Base-by-base conservation (phyloP, 108 stramenopile species). In the Schizochytrium sp. region DNA sequence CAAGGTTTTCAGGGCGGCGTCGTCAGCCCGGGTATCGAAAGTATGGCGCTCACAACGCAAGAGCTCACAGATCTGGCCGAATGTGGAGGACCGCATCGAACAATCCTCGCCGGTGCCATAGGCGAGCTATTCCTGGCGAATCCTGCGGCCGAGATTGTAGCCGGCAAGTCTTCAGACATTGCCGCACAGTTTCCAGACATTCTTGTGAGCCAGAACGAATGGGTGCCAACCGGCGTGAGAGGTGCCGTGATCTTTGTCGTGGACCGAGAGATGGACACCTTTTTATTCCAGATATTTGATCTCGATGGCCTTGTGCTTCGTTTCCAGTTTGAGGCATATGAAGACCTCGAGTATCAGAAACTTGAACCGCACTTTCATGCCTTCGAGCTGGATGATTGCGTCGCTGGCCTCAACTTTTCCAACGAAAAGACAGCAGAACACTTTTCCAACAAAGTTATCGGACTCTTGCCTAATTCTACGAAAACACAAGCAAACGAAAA, bases 361-460 rank as follows among this genome's bases (percentile, higher is more conserved):
- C 76, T 83, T 18, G 45, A 47, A 18, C 19, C 19, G 10, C 45
- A 47, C n/a, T 83, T 83, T 23, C 76, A 83, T 45, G 45, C 76
- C 28, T 83, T 83, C 76, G 76, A 83, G 51, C 45, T 83, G 76
- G 76, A 83, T 12, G 76, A 83, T 23, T 83, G 76, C 51, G 76
- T 83, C 51, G 76, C 76, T 8, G 76, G 76, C 10, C n/a, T 83
- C 48, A 53, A 47, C 2, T 83, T 83, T 1, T 21, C 76, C 1
- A 4, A 83, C 76, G 48, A 1, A 6, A 6, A 28, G 6, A 5
- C 19, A 6, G 76, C 76, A 6, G 4, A 83, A 23, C 6, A 45
- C 14, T 83, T 83, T 4, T 34, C 6, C 48, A 12, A 47, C 6
- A 83, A 83, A 23, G 76, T 83, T 12, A 55, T 83, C 2, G 76